Evolutionary conservation across 129 eudicot species (phyloP).

Genomic region (Logfia minima): DNA sequence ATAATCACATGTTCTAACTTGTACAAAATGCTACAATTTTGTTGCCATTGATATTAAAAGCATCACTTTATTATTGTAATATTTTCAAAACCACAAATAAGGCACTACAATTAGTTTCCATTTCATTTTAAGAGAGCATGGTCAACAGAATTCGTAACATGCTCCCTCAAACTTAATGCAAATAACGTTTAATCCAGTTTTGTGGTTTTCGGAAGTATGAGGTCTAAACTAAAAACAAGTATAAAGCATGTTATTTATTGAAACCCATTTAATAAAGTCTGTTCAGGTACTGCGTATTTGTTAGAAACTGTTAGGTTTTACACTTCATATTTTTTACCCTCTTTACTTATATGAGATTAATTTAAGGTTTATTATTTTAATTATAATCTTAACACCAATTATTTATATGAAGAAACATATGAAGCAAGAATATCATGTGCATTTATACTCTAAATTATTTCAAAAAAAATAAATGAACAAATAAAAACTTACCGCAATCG

Average conservation of each 20-base stretch:
- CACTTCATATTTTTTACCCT: background rate
- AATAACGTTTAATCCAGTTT: background rate
- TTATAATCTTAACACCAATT: background rate
- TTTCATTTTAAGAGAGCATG: background rate
- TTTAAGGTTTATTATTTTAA: too few relatives aligned
- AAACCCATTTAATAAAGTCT: background rate
- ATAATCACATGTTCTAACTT: background rate
- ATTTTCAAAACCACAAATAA: background rate
- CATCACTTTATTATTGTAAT: background rate
- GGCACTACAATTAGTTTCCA: background rate
- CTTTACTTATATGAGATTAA: background rate
- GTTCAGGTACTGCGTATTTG: background rate
- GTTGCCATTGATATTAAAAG: background rate
- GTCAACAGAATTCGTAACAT: background rate
- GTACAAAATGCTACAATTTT: background rate
- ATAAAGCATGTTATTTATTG: background rate
- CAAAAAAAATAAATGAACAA: background rate
- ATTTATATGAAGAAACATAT: background rate
- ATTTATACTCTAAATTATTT: background rate
- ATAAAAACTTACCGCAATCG: slow-evolving; percentile 59
- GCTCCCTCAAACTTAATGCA: background rate
- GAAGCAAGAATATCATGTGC: slow-evolving; percentile 2
- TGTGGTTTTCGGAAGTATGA: background rate
- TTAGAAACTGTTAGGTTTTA: background rate
- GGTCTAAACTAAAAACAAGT: background rate